Evolutionary conservation across 2,329 filamentous ascomycete species (phyloP).

Genomic region (Ophiocordyceps camponoti-leonardi): DNA sequence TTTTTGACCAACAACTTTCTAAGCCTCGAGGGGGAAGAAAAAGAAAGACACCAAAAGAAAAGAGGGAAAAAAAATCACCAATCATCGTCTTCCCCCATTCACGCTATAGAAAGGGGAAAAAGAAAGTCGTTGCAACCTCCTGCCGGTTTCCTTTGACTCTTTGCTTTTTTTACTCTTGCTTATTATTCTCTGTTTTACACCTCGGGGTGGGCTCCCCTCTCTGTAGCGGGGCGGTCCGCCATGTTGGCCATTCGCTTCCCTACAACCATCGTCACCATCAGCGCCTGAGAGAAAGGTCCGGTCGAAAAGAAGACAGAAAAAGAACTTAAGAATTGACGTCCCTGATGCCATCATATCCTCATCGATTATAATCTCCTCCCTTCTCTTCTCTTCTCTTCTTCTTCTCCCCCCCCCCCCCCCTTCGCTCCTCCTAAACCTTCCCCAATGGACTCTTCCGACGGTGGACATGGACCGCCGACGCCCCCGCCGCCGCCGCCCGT

Average conservation of each 20-base stretch:
- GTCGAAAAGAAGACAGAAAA: not conserved
- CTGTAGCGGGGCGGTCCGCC: not conserved
- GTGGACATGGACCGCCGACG: conserved; percentile 16
- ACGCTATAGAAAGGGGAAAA: no score
- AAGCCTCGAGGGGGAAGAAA: no score
- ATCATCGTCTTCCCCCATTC: no score
- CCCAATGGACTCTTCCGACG: conserved; percentile 17
- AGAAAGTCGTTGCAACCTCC: no score
- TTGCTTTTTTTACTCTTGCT: not conserved
- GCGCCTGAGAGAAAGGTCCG: no score
- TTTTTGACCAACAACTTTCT: no score
- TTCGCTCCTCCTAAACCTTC: no score
- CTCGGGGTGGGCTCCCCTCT: not conserved
- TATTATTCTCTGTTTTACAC: not conserved
- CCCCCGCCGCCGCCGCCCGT: conserved; percentile 18
- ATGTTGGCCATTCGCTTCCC: not conserved
- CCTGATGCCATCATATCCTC: not conserved
- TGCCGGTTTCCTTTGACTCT: no score
- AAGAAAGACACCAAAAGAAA: no score
- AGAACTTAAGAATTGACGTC: not conserved
- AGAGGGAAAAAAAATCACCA: no score
- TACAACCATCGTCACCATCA: not conserved
- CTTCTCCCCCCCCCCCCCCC: no score
- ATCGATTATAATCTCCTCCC: conserved; percentile 3
- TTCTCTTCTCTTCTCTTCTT: no score